Percentiles rank a stretch among this genome's conserved stretches.
These are phyloP conservation scores for Septoria petroselini DNA, from an alignment of 2,329 filamentous ascomycete species.

Conservation along the genomic window DNA sequence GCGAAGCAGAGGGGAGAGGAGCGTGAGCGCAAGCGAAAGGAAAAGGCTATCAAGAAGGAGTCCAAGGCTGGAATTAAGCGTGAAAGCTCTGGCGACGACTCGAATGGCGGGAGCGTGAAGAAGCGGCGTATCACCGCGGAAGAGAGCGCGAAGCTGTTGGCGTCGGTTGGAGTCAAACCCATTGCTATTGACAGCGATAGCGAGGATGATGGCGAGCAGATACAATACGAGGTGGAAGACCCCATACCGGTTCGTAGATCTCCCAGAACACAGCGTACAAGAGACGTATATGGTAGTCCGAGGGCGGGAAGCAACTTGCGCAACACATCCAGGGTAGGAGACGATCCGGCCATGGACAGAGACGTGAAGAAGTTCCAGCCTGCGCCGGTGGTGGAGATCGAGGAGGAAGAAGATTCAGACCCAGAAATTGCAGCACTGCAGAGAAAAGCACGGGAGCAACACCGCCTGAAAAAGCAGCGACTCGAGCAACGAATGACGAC, in stretches of 20 bases:
- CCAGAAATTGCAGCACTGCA: slow-evolving; percentile 44
- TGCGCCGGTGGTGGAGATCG: slow-evolving; percentile 2
- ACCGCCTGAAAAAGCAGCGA: slow-evolving; percentile 13
- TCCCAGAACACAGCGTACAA: slow-evolving; percentile 20
- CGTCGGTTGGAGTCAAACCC: slow-evolving; percentile 19
- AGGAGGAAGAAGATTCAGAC: slow-evolving; percentile 41
- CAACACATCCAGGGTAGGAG: background rate
- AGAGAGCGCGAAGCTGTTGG: slow-evolving; percentile 28
- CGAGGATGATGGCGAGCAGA: slow-evolving; percentile 19
- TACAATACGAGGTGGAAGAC: slow-evolving; percentile 7
- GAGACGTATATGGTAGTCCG: slow-evolving; percentile 8
- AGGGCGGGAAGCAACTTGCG: slow-evolving; percentile 9
- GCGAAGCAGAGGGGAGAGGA: slow-evolving; percentile 34
- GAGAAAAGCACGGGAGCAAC: slow-evolving; percentile 42
- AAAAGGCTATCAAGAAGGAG: slow-evolving; percentile 36
- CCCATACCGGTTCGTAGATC: slow-evolving; percentile 16
- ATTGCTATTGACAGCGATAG: slow-evolving; percentile 18
- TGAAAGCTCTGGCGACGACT: slow-evolving; percentile 27
- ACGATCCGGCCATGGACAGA: slow-evolving; percentile 22
- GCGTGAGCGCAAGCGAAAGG: slow-evolving; percentile 31
- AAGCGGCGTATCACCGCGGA: slow-evolving; percentile 32
- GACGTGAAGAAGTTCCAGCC: slow-evolving; percentile 18
- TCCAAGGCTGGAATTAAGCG: slow-evolving; percentile 30
- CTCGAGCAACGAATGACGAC: slow-evolving; percentile 16
- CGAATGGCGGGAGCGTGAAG: slow-evolving; percentile 23